These are phyloP conservation scores for Kurtzmaniella quercitrusa DNA, from an alignment of 1,139 yeast genomes.

Conservation along the genomic window DNA sequence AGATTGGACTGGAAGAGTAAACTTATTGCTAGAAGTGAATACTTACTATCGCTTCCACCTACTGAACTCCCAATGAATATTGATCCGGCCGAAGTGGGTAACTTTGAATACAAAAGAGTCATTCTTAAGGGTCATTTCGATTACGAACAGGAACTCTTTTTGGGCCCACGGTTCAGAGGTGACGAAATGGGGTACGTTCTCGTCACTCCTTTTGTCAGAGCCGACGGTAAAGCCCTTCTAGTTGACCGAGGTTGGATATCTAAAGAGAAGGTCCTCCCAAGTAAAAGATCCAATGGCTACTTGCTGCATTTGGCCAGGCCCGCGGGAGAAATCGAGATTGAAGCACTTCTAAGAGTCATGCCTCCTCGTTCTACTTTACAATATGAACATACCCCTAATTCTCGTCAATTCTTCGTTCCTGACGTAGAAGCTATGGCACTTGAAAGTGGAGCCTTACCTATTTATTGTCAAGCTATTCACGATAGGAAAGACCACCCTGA, in stretches of 20 bases:
- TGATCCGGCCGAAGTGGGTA: constrained; percentile 51
- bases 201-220: constrained; percentile 76
- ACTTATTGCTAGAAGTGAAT: constrained; percentile 78
- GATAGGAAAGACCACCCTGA: constrained; percentile 61
- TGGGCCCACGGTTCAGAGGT: constrained; percentile 82
- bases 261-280: constrained; percentile 67
- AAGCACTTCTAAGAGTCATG: constrained; percentile 69
- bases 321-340: constrained; percentile 66
- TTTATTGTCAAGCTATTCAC: constrained; percentile 73
- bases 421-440: constrained; percentile 81
- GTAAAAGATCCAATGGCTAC: constrained; percentile 44
- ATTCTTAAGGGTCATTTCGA: constrained; percentile 71
- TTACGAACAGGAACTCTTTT: constrained; percentile 83
- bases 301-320: constrained; percentile 68
- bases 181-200: constrained; percentile 77
- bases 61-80: constrained; percentile 58
- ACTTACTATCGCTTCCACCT: constrained; percentile 70
- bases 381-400: constrained; percentile 64
- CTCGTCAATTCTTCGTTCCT: constrained; percentile 63
- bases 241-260: constrained; percentile 93
- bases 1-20: constrained; percentile 87
- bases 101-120: constrained; percentile 80
- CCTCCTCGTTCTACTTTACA: constrained; percentile 70
- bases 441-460: constrained; percentile 62
- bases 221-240: constrained; percentile 65